Base-by-base conservation (phyloP, 495 filamentous ascomycete species). In the Paragyromitra xinjiangensis region DNA sequence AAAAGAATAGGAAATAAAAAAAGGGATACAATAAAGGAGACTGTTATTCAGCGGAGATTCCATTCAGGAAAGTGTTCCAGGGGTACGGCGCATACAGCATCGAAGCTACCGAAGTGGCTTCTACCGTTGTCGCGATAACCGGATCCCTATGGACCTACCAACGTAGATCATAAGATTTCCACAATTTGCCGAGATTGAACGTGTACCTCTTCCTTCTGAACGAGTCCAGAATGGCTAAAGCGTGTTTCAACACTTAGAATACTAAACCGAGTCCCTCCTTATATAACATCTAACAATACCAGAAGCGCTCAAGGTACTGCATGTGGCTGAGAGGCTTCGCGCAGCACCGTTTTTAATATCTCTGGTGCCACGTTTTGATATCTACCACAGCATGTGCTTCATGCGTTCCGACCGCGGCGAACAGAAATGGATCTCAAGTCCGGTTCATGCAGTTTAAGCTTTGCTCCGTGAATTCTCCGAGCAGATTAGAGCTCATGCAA, bases 71-170 rank as follows among this genome's bases (percentile, higher is more conserved):
- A 66, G 14, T 24, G 29, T 44, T 40, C 22, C 39, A 75, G 55
- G 37, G 68, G 68, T 64, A 34, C 51, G 51, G 61, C 68, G 61
- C 59, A 77, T 72, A 77, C 24, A 64, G 48, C 34, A 40, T 51
- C 50, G 70, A 40, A 1, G 53, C 11, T 71, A 58, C 69, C 69
- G 34, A 63, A 55, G 55, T 42, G 65, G 65, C 51, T 65, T 62
- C 64, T 7, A n/a, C 42, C 22, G 42, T 48, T 65, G 45, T 39
- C 44, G 48, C 70, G 70, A 73, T 65, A 73, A 56, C 59, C 48
- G 59, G 44, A 48, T 34, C 48, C 53, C 29, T 61, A 19, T 48
- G 56, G 26, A 19, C 39, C 39, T 67, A 73, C 59, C 51, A 67
- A 12, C 14, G 24, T 16, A 11, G 51, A 59, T 56, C 22, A 67